phyloP scores from a whole-genome alignment of 2,329 filamentous ascomycete species.

The Hypoxylon sp. region DNA sequence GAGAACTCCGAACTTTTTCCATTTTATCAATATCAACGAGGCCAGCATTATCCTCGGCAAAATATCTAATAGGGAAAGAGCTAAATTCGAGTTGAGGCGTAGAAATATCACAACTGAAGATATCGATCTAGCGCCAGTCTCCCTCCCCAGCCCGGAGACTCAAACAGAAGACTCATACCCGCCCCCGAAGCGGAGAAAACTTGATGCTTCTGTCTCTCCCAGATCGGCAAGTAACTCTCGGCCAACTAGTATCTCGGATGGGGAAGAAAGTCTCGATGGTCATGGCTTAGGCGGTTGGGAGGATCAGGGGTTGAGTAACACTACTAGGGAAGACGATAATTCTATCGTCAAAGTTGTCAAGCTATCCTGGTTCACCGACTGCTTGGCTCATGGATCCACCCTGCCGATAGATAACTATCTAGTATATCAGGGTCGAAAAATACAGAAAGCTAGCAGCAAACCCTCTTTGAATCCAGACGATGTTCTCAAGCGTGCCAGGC shows the following conservation, averaged over 20 bases:
- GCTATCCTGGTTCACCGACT: conserved; percentile 71
- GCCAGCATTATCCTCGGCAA: conserved; percentile 82
- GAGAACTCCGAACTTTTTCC: too few species aligned
- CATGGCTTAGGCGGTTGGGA: not conserved
- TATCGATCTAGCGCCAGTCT: conserved; percentile 45
- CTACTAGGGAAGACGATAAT: conserved; percentile 31
- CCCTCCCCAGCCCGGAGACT: conserved; percentile 5
- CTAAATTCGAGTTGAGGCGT: conserved; percentile 81
- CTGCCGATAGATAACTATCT: conserved; percentile 67
- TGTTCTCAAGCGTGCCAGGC: conserved; percentile 54
- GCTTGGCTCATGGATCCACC: conserved; percentile 59
- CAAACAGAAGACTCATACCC: conserved; percentile 41
- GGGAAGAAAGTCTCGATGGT: conserved; percentile 31
- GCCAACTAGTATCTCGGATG: conserved; percentile 53
- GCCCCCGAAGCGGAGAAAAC: conserved; percentile 56
- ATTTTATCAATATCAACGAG: too few species aligned
- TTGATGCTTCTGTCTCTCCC: conserved; percentile 51
- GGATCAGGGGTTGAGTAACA: not conserved
- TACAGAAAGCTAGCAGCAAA: conserved; percentile 32
- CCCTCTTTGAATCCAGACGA: conserved; percentile 45
- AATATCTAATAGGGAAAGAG: conserved; percentile 77
- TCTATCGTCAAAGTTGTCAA: conserved; percentile 67
- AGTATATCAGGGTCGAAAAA: conserved; percentile 66
- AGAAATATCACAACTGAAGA: conserved; percentile 74
- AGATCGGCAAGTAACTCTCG: conserved; percentile 37